These are phyloP conservation scores for Thelonectria olida DNA, from an alignment of 2,329 filamentous ascomycete genomes.

Conservation along the genomic window DNA sequence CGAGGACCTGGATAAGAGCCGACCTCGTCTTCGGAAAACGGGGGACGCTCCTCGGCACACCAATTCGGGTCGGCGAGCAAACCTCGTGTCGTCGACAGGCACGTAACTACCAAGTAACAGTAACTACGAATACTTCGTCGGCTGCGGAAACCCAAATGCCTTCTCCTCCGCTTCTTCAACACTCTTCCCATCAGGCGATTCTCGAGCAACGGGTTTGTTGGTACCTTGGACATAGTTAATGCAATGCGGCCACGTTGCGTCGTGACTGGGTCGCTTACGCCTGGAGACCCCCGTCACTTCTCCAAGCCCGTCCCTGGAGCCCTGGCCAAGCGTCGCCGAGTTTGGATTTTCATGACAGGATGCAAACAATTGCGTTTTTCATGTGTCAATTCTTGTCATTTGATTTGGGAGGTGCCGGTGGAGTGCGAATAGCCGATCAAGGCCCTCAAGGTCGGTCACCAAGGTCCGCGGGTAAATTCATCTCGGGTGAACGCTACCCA, in stretches of 20 bases:
- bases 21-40: conserved; percentile 14
- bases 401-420: conserved; percentile 18
- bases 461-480: conserved; percentile 30
- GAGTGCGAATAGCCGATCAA: conserved; percentile 29
- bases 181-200: conserved; percentile 19
- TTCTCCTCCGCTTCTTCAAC: not conserved
- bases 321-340: conserved; percentile 13
- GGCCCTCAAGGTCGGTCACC: conserved; percentile 31
- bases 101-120: no score
- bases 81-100: no score
- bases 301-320: conserved; percentile 2
- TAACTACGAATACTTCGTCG: not conserved
- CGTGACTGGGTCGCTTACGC: conserved; percentile 32
- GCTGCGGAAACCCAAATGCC: not conserved
- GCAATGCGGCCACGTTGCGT: conserved; percentile 21
- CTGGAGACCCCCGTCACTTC: conserved; percentile 20
- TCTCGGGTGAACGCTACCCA: conserved; percentile 30
- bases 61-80: no score
- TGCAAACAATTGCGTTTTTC: conserved; percentile 26
- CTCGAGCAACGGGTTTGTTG: conserved; percentile 6
- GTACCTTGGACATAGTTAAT: conserved; percentile 15
- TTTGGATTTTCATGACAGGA: conserved; percentile 15
- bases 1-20: conserved; percentile 30
- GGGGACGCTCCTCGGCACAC: conserved; percentile 1
- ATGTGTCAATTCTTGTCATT: conserved; percentile 30